A percentile compares a stretch with the other conserved stretches of the same genome.
Conservation (phyloP, 306 rosid species). For the Cucumis hystrix region DNA sequence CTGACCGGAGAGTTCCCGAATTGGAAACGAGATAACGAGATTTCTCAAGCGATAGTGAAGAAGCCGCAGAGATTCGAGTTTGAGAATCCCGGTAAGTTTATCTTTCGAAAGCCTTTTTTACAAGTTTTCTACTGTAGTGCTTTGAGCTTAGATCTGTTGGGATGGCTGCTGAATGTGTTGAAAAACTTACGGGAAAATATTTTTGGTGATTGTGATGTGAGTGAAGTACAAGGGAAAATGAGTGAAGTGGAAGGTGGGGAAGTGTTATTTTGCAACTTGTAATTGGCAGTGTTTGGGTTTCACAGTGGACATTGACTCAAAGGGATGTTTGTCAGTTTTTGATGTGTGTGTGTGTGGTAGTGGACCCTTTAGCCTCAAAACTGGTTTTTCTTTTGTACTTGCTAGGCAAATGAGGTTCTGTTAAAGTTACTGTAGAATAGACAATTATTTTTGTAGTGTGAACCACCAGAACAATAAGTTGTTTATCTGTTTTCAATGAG, state of each 20-base stretch:
- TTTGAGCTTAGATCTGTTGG: background rate
- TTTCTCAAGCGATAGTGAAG: conserved; percentile 39
- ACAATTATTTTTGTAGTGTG: conserved; percentile 1
- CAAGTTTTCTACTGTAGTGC: background rate
- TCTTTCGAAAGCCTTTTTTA: background rate
- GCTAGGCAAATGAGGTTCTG: background rate
- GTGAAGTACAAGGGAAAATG: background rate
- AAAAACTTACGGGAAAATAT: background rate
- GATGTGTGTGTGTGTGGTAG: conserved; percentile 3
- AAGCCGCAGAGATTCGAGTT: conserved; percentile 47
- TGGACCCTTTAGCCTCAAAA: conserved; percentile 2
- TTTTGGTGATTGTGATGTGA: background rate
- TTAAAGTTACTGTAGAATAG: conserved; percentile 2
- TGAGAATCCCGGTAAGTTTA: conserved; percentile 28
- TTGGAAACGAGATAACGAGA: conserved; percentile 69
- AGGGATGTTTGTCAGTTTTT: background rate
- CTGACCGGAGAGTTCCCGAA: conserved; percentile 70
- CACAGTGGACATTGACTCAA: conserved; percentile 1
- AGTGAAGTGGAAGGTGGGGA: background rate
- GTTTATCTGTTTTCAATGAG: background rate
- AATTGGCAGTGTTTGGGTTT: background rate
- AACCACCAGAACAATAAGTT: background rate
- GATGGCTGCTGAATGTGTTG: background rate
- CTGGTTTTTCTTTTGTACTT: conserved; percentile 4
- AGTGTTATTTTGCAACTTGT: background rate